Evolutionary conservation across 164 flowering plant species (phyloP), one percentile per base, ranked within the genome.

Genomic region (Berberis vulgaris): DNA sequence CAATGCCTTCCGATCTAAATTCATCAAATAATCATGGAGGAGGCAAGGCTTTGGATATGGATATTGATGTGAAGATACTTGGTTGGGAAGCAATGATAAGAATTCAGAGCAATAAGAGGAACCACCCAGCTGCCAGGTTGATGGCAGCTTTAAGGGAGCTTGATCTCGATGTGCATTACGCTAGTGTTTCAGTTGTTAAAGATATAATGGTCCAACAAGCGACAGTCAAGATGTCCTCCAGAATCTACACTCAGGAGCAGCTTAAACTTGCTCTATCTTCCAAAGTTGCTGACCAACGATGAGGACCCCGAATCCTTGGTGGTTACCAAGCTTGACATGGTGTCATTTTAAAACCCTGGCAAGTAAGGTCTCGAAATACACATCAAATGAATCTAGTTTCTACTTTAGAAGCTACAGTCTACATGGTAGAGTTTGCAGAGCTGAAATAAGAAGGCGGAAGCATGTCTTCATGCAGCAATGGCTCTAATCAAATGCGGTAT

Each of bases 171-270:
- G 83, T 93, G 41, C 74, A 78, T 50, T 86, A 93, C 47, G 97
- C 97, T 0, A 93, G 87, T 57, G 86, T 90, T 0, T 90, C 97
- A 0, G 92, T 86, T 4, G 87, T 90, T 66, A 88, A 88, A 52
- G 95, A 93, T 39, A 59, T 86, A 72, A 88, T 93, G 97, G 80
- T 93, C 67, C 98, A 86, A 64, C 99, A 91, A 62, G 91, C 91
- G 0, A 81, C 87, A 0, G 96, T 94, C 58, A 91, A 80, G 73
- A 86, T 91, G 96, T 81, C 87, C 0, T 76, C 74, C 46, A 72
- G 80, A 63, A 66, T 76, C 45, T 89, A 78, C 90, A 79, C 84
- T 2, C 89, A 80, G 60, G 96, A 94, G 8, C 87, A 87, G 79
- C 96, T 94, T 52, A 72, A 72, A 69, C 8, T 66, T 41, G 90